Evolutionary conservation across 2,329 filamentous ascomycete species (phyloP).

Genomic region (Chaetomium strumarium): DNA sequence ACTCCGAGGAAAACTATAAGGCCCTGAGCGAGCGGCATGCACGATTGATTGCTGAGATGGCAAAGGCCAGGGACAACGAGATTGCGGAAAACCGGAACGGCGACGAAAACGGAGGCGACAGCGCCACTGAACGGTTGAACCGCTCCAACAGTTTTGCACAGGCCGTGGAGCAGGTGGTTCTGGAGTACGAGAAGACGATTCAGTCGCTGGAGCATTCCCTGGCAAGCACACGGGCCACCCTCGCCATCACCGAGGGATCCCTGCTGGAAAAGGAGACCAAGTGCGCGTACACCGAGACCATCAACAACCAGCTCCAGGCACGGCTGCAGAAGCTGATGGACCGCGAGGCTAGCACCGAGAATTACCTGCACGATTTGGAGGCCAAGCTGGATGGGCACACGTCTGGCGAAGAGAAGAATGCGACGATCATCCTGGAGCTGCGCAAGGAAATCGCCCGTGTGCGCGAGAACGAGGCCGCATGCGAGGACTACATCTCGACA

Average conservation of each 20-base stretch:
- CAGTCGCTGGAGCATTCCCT: constrained; percentile 87
- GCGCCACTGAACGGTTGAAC: constrained; percentile 79
- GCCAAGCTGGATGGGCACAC: constrained; percentile 83
- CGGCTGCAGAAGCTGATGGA: constrained; percentile 91
- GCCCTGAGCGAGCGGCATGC: constrained; percentile 88
- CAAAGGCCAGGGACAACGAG: constrained; percentile 72
- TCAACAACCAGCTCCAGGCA: constrained; percentile 82
- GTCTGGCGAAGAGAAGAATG: constrained; percentile 87
- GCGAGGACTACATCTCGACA: constrained; percentile 95
- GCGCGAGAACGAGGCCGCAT: constrained; percentile 82
- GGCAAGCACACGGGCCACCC: constrained; percentile 75
- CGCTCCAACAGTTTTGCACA: constrained; percentile 94
- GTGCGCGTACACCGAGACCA: constrained; percentile 86
- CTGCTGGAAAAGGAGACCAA: constrained; percentile 91
- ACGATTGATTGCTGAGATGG: constrained; percentile 90
- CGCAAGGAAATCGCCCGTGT: constrained; percentile 86
- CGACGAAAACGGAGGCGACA: constrained; percentile 65
- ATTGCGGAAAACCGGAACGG: constrained; percentile 50
- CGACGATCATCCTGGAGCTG: constrained; percentile 75
- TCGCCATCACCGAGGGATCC: constrained; percentile 78
- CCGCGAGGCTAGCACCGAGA: constrained; percentile 84
- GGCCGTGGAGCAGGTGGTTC: constrained; percentile 89
- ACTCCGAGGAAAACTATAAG: constrained; percentile 90
- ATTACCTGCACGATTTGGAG: constrained; percentile 88
- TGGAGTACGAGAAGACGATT: constrained; percentile 98